Base-by-base conservation (phyloP, 1,284 basidiomycete species). In the Tetrapyrgos nigripes region DNA sequence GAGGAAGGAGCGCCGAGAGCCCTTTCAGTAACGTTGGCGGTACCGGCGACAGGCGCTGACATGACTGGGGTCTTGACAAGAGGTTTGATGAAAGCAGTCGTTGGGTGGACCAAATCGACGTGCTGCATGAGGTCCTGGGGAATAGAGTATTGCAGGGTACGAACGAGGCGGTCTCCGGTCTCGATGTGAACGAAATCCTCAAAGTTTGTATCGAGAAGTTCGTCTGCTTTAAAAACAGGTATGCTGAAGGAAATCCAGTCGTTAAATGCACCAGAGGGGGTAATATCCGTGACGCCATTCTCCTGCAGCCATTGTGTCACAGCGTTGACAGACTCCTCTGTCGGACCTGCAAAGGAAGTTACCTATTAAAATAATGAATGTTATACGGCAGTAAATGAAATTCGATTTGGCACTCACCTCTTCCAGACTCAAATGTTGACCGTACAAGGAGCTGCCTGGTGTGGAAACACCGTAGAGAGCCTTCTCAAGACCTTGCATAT, bases 401-500 rank as follows among this genome's bases (percentile, higher is more conserved):
- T n/a, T 17, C 6, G 37, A 40, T 17, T 40, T 29, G 52, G 27
- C 31, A 55, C 59, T 48, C 52, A 64, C 66, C 61, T 66, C 55
- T 14, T 62, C 58, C 3, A 17, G 19, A 8, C 55, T 64, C 8
- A 68, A 51, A 24, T 66, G 56, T 50, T 68, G 66, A 1, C 66
- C 68, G 27, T 69, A 69, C 8, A 51, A 50, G 1, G 63, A 44
- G 48, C 59, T 64, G 13, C 55, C 53, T 1, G 67, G 67, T 19
- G 66, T 65, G 51, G 59, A 62, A 31, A 65, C 62, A 10, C 53
- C 52, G 51, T 62, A 65, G 3, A 67, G 62, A 5, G 57, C 61
- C 21, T 56, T 59, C 53, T 67, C 59, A 1, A 68, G 62, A 0
- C 68, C 68, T 17, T 47, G 57, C 24, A 62, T 64, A 47, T 69